Conservation (phyloP, 257 asterid species). For the Ophiorrhiza pumila region DNA sequence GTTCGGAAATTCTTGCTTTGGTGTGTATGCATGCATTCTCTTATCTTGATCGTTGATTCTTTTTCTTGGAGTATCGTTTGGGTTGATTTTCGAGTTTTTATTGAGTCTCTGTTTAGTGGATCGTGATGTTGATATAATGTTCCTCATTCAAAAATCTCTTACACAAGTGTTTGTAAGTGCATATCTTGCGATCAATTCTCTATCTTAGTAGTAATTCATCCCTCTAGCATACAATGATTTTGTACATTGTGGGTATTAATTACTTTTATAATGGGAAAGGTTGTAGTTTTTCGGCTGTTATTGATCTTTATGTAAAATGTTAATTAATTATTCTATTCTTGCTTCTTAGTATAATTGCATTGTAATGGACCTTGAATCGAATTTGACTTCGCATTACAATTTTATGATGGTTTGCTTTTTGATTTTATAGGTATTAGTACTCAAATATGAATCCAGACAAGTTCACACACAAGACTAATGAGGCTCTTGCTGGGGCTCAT, state of each 20-base stretch:
- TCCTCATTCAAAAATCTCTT: too few species aligned
- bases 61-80: too few species aligned
- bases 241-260: too few species aligned
- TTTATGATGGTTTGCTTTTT: background rate
- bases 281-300: too few species aligned
- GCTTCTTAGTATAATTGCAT: background rate
- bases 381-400: background rate
- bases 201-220: too few species aligned
- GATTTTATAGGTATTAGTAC: background rate
- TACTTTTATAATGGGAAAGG: too few species aligned
- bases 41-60: background rate
- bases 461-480: constrained; percentile 42
- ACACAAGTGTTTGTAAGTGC: too few species aligned
- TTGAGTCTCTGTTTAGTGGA: background rate
- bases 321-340: too few species aligned
- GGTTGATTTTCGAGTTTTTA: too few species aligned
- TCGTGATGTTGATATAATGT: too few species aligned
- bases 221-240: too few species aligned
- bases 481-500: constrained; percentile 33
- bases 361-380: background rate
- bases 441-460: constrained; percentile 36
- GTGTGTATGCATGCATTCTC: background rate
- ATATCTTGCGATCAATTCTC: too few species aligned
- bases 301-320: background rate
- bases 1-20: background rate